Base-by-base conservation (phyloP, 2,329 filamentous ascomycete genomes). In the Xylaria polymorpha region DNA sequence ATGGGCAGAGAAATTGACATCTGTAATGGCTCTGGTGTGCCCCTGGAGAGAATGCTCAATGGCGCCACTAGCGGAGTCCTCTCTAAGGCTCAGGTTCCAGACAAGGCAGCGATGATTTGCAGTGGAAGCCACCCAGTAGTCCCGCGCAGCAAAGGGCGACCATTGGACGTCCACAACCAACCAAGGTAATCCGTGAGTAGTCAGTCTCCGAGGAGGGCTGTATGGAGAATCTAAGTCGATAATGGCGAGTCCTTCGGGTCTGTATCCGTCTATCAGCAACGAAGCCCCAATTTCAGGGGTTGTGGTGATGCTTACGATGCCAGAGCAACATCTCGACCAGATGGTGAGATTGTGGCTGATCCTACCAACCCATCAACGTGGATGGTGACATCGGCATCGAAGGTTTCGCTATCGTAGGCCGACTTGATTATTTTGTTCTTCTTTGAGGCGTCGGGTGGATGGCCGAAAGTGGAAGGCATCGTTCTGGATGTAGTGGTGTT, bases 81-180 rank as follows among this genome's bases (percentile, higher is more conserved):
- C 91, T 68, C 89, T 87, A 78, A 94, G 86, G 73, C 92, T 93
- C 69, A 98, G 84, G 79, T 98, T 98, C 94, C 94, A 98, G 22
- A 98, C 93, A 60, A 98, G 85, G 22, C 94, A 96, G 74, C 96
- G 94, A 79, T 98, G 94, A 79, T 98, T 98, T 20, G 94, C 95
- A 0, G 94, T 97, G 68, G 94, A 97, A 43, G 94, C 93, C 20
- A 98, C 92, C 94, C 95, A 98, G 76, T 94, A 94, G 79, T 97
- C 93, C 57, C 94, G 89, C 22, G 88, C 89, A 14, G 94, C 92
- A 79, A 98, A 97, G 0, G 95, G 95, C 12, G 94, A 97, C 95
- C 95, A 98, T 80, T 98, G 95, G 37, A 97, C 94, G 80, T 98
- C 95, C 12, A 95, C 94, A 5, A 97, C 94, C 61, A 97, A 90